Evolutionary conservation across 75 land plant genomes (phyloP).

Genomic region (Chamaecyparis obtusa): DNA sequence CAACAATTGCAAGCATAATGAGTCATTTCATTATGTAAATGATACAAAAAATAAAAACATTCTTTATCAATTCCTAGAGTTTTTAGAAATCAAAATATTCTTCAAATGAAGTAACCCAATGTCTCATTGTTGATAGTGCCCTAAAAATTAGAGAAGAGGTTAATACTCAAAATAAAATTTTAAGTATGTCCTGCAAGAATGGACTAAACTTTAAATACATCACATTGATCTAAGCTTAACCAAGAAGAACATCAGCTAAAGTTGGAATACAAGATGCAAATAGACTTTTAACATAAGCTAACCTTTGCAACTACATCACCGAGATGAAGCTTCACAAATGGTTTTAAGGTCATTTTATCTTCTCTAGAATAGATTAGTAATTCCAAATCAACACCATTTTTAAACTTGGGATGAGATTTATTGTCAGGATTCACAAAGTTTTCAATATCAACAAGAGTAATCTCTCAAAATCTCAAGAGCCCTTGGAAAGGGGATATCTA

Average conservation of each 20-base stretch:
- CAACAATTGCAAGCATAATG: conserved; percentile 99
- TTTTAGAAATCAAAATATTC: conserved; percentile 84
- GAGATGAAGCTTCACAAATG: conserved; percentile 47
- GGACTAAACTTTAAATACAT: neutral
- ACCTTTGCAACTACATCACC: conserved; percentile 81
- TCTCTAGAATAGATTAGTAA: conserved; percentile 86
- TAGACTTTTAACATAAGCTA: neutral
- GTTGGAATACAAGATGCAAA: neutral
- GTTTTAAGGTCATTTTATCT: conserved; percentile 60
- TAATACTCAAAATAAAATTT: neutral
- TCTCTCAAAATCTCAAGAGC: conserved; percentile 83
- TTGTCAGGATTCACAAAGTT: conserved; percentile 94
- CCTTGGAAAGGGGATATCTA: conserved; percentile 89
- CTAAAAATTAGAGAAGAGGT: conserved; percentile 23
- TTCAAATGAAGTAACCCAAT: conserved; percentile 93
- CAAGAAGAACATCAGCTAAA: neutral
- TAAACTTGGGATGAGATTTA: conserved; percentile 87
- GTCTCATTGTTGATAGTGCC: conserved; percentile 94
- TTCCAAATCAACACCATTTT: conserved; percentile 73
- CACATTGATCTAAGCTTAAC: neutral
- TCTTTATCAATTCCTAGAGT: conserved; percentile 85
- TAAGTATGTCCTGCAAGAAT: neutral
- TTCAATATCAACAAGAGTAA: conserved; percentile 95
- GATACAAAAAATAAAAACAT: conserved; percentile 86
- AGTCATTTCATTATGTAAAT: conserved; percentile 96